These are phyloP conservation scores for Andalucia godoyi DNA, from an alignment of 78 protist species.

Conservation along the genomic window DNA sequence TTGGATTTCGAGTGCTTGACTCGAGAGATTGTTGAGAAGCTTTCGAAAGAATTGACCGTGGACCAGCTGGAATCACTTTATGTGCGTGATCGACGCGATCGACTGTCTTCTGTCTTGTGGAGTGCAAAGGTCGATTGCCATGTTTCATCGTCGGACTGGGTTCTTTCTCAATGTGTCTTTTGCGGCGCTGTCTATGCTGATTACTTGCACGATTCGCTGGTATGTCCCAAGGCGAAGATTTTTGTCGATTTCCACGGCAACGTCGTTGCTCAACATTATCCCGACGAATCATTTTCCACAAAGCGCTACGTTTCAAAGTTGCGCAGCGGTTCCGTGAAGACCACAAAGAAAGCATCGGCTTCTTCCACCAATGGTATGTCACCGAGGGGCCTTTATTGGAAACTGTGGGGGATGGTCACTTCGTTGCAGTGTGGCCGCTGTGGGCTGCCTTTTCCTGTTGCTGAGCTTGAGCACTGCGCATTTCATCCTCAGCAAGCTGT, in stretches of 20 bases:
- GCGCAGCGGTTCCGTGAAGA: neutral
- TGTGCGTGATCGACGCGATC: conserved; percentile 12
- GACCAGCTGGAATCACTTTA: conserved; percentile 21
- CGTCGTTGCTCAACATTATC: conserved; percentile 6
- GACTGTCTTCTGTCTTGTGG: conserved; percentile 2
- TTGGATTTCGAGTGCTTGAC: conserved; percentile 29
- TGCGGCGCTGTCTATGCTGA: conserved; percentile 14
- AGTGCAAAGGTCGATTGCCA: conserved; percentile 7
- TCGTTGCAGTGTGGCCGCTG: neutral
- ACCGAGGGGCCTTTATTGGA: conserved; percentile 13
- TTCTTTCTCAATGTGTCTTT: conserved; percentile 8
- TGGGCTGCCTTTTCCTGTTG: neutral
- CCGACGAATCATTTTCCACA: neutral
- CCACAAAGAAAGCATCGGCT: too few species aligned
- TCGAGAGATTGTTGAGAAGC: neutral
- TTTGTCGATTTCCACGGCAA: conserved; percentile 10
- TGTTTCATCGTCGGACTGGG: neutral
- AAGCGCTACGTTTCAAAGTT: neutral
- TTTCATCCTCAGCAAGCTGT: neutral
- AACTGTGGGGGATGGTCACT: neutral
- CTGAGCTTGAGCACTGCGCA: conserved; percentile 12
- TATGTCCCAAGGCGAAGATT: conserved; percentile 11
- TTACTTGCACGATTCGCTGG: neutral
- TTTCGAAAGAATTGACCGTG: neutral
- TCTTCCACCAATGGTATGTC: neutral